Conservation (phyloP, 768 basidiomycete genomes). For the Suillus subaureus region DNA sequence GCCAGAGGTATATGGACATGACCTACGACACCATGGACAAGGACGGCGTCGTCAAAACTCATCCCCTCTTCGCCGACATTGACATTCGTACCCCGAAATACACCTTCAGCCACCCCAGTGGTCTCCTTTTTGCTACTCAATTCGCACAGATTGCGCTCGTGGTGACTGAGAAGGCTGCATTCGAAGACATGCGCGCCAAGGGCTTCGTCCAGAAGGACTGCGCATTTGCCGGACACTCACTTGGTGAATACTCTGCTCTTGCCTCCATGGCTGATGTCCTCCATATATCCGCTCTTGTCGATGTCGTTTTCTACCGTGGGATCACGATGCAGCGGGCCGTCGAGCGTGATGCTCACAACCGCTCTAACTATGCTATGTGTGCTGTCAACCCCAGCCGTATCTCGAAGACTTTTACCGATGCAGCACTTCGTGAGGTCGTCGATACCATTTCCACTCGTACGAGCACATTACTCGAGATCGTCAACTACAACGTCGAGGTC, state of each 20-base stretch:
- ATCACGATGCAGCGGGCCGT: constrained; percentile 99
- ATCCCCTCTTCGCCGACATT: constrained; percentile 96
- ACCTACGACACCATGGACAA: constrained; percentile 97
- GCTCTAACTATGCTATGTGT: constrained; percentile 98
- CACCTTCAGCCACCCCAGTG: constrained; percentile 97
- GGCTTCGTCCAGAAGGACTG: constrained; percentile 92
- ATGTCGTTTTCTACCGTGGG: constrained; percentile 99
- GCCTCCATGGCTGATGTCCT: constrained; percentile 98
- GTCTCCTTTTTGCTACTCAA: constrained; percentile 95
- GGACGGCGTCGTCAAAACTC: constrained; percentile 93
- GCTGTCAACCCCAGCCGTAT: constrained; percentile 98
- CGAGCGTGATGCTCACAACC: constrained; percentile 89
- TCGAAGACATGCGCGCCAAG: constrained; percentile 97
- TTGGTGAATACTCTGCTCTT: constrained; percentile 97
- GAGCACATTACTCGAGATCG: constrained; percentile 89
- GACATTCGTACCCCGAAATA: constrained; percentile 93
- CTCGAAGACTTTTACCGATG: constrained; percentile 91
- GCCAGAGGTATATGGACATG: constrained; percentile 99
- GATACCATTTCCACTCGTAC: constrained; percentile 82
- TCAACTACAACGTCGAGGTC: constrained; percentile 95
- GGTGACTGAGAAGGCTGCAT: constrained; percentile 97
- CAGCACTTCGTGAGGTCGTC: constrained; percentile 95
- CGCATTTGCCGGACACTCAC: constrained; percentile 95
- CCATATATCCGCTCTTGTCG: constrained; percentile 91
- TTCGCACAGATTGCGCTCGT: constrained; percentile 99